Base-by-base conservation (phyloP, 164 flowering plant genomes). In the Chloranthus sessilifolius region DNA sequence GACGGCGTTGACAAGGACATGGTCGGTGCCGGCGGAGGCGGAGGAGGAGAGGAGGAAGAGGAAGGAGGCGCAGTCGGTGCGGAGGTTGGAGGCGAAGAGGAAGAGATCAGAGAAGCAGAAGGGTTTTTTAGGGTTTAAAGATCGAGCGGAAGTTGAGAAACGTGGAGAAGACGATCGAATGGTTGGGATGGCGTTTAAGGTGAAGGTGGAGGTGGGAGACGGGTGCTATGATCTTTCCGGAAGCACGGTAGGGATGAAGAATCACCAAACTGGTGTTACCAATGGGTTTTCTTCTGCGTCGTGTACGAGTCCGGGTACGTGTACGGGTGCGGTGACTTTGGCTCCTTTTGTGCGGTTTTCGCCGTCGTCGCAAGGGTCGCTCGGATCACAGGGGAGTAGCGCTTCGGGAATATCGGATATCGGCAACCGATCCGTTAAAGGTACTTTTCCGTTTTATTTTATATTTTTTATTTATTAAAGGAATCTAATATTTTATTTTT, bases 31-130 rank as follows among this genome's bases (percentile, higher is more conserved):
- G 10, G 69, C 71, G 31, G 95, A 81, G 76, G 78, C 88, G 1
- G 95, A 84, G 69, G 95, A 85, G 49, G 89, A 88, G 63, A 70
- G 82, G 82, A 65, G 95, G 69, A 88, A 82, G 76, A 65, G 95
- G 50, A 92, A 86, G 65, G 96, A 92, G 70, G 25, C 82, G 72
- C 95, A 85, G 79, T 67, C 73, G 1, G 42, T 81, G 62, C 66
- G 97, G 56, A 52, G 99, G 55, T 57, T 80, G 83, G 97, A 78
- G 61, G 99, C 99, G 2, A 92, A 83, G 71, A 58, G 95, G 56
- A 72, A 87, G 63, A 64, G 96, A 59, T 70, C 72, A 15, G 94
- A 82, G 74, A 86, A 82, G 52, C 59, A 45, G 36, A 56, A 26
- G 52, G 46, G 26, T 37, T 56, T 10, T 19, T 11, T 41, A 11